These are phyloP conservation scores for Inga oerstediana DNA, from an alignment of 306 rosid genomes.

Conservation along the genomic window DNA sequence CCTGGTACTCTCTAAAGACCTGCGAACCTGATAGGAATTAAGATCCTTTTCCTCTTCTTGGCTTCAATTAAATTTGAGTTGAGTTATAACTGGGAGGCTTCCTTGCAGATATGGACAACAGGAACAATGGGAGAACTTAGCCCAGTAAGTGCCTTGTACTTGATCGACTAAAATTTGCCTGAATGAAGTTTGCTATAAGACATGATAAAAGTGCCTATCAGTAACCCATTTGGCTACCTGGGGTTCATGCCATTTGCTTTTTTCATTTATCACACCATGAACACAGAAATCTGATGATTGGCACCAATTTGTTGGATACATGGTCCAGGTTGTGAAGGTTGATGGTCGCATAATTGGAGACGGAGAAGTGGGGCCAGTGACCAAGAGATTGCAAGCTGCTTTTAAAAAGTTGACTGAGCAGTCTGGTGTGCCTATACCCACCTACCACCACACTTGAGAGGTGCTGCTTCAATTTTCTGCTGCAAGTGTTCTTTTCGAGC, in stretches of 20 bases:
- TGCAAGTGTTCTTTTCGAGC: neutral
- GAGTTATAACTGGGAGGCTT: conserved; percentile 25
- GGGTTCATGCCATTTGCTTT: conserved; percentile 11
- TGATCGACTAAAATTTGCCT: conserved; percentile 3
- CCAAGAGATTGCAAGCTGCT: conserved; percentile 68
- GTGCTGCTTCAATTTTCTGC: conserved; percentile 6
- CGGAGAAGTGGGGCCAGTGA: conserved; percentile 79
- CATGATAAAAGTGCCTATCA: conserved; percentile 6
- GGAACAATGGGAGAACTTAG: conserved; percentile 94
- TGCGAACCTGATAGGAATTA: neutral
- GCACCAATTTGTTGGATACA: too few relatives aligned
- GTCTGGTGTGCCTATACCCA: conserved; percentile 65
- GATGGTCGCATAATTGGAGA: conserved; percentile 83
- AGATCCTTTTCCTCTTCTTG: neutral
- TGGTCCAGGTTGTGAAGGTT: conserved; percentile 78
- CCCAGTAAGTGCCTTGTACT: conserved; percentile 57
- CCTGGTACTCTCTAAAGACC: neutral
- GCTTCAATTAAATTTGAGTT: conserved; percentile 13
- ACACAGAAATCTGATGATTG: too few relatives aligned
- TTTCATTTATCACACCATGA: neutral
- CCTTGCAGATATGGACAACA: conserved; percentile 81
- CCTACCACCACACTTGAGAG: conserved; percentile 35
- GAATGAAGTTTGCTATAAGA: neutral
- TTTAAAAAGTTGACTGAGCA: conserved; percentile 69
- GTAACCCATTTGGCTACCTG: neutral